Conservation (phyloP, 345 rosid species). For the Angophora floribunda region DNA sequence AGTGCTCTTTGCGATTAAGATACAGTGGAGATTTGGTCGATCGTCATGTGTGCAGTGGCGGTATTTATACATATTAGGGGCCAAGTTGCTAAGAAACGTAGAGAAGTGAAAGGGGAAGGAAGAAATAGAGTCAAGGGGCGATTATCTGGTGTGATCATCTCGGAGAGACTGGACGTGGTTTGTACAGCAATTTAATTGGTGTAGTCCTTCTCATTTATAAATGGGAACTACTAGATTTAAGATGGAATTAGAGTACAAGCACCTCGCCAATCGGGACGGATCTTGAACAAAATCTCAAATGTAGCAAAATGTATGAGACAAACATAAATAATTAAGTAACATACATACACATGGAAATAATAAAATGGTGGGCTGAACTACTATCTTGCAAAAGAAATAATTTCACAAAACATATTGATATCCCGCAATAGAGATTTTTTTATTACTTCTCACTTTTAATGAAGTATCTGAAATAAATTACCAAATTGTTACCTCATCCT, state of each 20-base stretch:
- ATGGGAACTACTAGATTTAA: not conserved
- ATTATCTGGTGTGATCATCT: not conserved
- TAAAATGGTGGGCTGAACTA: not conserved
- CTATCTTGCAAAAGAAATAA: not conserved
- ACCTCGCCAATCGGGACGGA: not conserved
- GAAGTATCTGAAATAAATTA: not conserved
- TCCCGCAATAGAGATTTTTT: not conserved
- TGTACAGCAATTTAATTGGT: not conserved
- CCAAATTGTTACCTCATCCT: not conserved
- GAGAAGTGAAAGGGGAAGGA: not conserved
- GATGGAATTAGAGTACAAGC: not conserved
- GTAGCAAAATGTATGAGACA: not conserved
- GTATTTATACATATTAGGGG: not conserved
- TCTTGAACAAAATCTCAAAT: not conserved
- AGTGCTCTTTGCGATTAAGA: not conserved
- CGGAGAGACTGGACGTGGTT: not conserved
- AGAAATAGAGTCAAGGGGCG: not conserved
- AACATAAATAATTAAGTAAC: not conserved
- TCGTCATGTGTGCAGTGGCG: not conserved
- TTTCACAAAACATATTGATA: not conserved
- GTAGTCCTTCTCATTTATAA: not conserved
- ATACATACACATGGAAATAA: not conserved
- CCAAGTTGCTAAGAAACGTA: not conserved
- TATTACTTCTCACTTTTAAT: not conserved
- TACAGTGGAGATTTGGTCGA: not conserved